Evolutionary conservation across 495 filamentous ascomycete species (phyloP).

Genomic region (Podospora comata): DNA sequence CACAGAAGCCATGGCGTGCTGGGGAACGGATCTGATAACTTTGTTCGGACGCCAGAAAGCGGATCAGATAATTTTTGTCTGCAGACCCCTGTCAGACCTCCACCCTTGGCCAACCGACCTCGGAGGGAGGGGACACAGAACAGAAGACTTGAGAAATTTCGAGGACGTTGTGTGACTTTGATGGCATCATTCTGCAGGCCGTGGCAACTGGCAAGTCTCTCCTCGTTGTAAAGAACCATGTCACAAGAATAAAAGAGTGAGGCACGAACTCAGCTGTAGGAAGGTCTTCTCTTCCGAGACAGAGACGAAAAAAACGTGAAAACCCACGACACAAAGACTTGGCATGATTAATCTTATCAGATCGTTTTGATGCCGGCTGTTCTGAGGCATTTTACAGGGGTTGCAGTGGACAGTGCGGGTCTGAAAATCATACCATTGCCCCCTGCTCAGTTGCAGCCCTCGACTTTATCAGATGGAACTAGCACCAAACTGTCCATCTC

Average conservation of each 20-base stretch:
- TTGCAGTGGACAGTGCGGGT: conserved; percentile 4
- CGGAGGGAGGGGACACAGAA: conserved; percentile 21
- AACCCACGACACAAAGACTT: conserved; percentile 14
- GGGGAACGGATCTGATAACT: conserved; percentile 51
- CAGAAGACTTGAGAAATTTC: no score
- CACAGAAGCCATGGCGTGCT: conserved; percentile 24
- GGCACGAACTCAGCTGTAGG: no score
- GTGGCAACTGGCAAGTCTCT: no score
- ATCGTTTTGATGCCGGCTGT: conserved; percentile 24
- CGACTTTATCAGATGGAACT: conserved; percentile 39
- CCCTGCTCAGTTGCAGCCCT: neutral
- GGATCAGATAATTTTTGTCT: conserved; percentile 42
- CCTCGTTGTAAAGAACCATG: no score
- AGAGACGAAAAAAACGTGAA: neutral
- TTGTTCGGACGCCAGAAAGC: conserved; percentile 36
- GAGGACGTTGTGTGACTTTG: no score
- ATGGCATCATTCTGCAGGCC: no score
- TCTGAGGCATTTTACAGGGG: conserved; percentile 32
- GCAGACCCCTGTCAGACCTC: conserved; percentile 10
- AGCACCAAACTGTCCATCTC: conserved; percentile 7
- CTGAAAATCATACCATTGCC: conserved; percentile 14
- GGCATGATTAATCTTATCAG: conserved; percentile 44
- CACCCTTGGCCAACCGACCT: conserved; percentile 22
- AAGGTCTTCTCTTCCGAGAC: neutral
- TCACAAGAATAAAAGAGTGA: no score